phyloP scores from a whole-genome alignment of 2,329 filamentous ascomycete genomes.

The Purpureocillium lavendulum region DNA sequence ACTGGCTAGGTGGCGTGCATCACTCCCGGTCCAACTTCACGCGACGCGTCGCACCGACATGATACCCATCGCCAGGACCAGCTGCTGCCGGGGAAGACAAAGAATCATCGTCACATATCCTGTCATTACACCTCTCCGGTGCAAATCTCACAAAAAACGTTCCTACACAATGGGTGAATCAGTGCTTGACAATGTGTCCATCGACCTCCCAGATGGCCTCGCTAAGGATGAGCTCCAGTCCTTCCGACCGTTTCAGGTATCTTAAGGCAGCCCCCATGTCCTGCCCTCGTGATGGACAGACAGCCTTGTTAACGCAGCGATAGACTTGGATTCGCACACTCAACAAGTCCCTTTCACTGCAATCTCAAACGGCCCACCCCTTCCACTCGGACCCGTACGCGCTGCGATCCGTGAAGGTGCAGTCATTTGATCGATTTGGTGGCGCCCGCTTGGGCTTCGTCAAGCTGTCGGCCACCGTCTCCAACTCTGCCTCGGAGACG shows the following conservation, averaged over 20 bases:
- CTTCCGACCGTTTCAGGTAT: constrained; percentile 39
- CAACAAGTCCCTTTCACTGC: constrained; percentile 35
- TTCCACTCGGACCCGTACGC: constrained; percentile 46
- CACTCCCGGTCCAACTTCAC: too few species aligned
- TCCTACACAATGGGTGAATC: too few species aligned
- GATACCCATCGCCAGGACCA: too few species aligned
- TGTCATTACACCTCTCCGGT: too few species aligned
- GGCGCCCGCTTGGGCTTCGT: constrained; percentile 43
- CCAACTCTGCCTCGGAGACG: constrained; percentile 36
- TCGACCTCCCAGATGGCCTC: constrained; percentile 33
- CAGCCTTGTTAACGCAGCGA: background rate
- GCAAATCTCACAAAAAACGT: too few species aligned
- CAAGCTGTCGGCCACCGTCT: constrained; percentile 41
- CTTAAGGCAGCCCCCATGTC: constrained; percentile 7
- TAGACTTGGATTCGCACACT: constrained; percentile 43
- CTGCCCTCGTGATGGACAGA: too few species aligned
- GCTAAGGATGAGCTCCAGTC: constrained; percentile 29
- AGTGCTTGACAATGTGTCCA: constrained; percentile 19
- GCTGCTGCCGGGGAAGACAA: too few species aligned
- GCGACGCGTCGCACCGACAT: too few species aligned
- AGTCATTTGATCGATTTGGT: constrained; percentile 46
- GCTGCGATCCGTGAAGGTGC: constrained; percentile 41
- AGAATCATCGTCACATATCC: too few species aligned
- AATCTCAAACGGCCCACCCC: constrained; percentile 34
- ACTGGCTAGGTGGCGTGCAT: too few species aligned